These are phyloP conservation scores for Botrytis tulipae DNA, from an alignment of 2,329 filamentous ascomycete species.

Conservation along the genomic window DNA sequence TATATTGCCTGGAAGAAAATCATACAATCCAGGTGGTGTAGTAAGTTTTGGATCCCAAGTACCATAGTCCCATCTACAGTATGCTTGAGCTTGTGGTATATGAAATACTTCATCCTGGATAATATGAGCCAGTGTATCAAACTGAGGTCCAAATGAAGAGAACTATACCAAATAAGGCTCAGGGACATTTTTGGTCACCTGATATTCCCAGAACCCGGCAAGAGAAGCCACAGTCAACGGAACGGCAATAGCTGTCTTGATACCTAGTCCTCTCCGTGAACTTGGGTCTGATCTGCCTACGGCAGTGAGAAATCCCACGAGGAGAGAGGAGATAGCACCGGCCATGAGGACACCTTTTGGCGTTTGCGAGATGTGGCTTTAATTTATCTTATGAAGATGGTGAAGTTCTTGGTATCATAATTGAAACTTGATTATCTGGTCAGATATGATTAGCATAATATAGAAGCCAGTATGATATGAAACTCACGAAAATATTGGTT, in stretches of 20 bases:
- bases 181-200: conserved; percentile 34
- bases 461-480: background rate
- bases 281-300: background rate
- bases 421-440: background rate
- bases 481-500: background rate
- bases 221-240: conserved; percentile 4
- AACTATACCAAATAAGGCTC: conserved; percentile 34
- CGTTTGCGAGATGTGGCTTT: background rate
- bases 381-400: background rate
- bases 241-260: background rate
- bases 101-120: conserved; percentile 83
- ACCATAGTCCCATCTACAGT: conserved; percentile 70
- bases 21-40: conserved; percentile 83
- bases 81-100: conserved; percentile 85
- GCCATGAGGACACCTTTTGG: conserved; percentile 35
- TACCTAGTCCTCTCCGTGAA: background rate
- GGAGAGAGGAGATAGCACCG: conserved; percentile 32
- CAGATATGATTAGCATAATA: background rate
- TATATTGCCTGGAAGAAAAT: conserved; percentile 28
- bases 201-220: conserved; percentile 31
- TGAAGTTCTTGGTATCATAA: background rate
- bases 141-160: background rate
- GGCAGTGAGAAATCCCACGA: conserved; percentile 8
- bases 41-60: conserved; percentile 98
- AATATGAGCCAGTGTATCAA: background rate